Percentiles rank a stretch among this genome's conserved stretches.
phyloP scores from a whole-genome alignment of 164 flowering plant genomes.

The Tetracentron sinense region DNA sequence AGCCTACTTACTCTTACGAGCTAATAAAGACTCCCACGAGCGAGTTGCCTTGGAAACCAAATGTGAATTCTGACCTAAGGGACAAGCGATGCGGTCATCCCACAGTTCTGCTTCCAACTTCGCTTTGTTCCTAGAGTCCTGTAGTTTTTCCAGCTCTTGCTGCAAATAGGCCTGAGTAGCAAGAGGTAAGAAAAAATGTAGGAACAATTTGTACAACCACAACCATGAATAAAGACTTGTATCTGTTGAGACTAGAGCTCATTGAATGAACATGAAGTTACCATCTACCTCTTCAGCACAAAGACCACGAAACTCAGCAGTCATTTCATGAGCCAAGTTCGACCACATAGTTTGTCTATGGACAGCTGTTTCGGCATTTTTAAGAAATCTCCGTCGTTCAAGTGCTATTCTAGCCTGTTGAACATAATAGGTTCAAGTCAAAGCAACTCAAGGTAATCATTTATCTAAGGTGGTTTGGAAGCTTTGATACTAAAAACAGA shows the following conservation, averaged over 20 bases:
- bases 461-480: too few relatives aligned
- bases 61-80: slow-evolving; percentile 88
- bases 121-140: slow-evolving; percentile 79
- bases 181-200: slow-evolving; percentile 16
- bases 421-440: too few relatives aligned
- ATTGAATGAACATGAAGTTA: slow-evolving; percentile 8
- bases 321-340: slow-evolving; percentile 96
- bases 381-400: slow-evolving; percentile 79
- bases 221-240: background rate
- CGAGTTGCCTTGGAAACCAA: slow-evolving; percentile 94
- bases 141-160: slow-evolving; percentile 96
- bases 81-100: slow-evolving; percentile 87
- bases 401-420: slow-evolving; percentile 93
- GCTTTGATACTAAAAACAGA: too few relatives aligned
- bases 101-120: slow-evolving; percentile 90
- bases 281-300: slow-evolving; percentile 96
- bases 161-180: slow-evolving; percentile 87
- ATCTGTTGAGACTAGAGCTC: background rate
- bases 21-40: slow-evolving; percentile 87
- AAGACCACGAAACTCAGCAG: slow-evolving; percentile 97
- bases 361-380: slow-evolving; percentile 91
- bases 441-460: too few relatives aligned
- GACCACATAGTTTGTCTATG: slow-evolving; percentile 97
- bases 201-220: background rate
- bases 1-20: slow-evolving; percentile 73